Evolutionary conservation across 164 flowering plant genomes (phyloP).

Genomic region (Liriodendron chinense): DNA sequence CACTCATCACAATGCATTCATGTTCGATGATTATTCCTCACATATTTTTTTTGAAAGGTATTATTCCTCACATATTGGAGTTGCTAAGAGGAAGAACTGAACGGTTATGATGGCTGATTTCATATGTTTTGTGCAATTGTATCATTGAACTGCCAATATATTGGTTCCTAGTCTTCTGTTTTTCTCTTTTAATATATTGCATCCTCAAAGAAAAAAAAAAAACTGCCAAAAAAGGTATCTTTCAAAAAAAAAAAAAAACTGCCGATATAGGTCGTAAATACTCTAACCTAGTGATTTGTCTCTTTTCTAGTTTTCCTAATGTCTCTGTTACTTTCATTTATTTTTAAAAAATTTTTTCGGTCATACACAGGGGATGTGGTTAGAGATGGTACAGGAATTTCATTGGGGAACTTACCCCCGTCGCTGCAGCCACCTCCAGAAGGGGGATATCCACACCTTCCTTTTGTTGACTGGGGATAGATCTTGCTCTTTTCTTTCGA

Average conservation of each 20-base stretch:
- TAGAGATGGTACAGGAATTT: constrained; percentile 40
- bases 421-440: constrained; percentile 88
- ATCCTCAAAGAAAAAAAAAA: too few species aligned
- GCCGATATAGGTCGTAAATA: not conserved
- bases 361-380: constrained; percentile 38
- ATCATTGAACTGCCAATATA: too few species aligned
- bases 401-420: constrained; percentile 80
- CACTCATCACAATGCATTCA: too few species aligned
- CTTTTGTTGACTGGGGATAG: constrained; percentile 88
- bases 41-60: too few species aligned
- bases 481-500: not conserved
- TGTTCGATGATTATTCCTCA: too few species aligned
- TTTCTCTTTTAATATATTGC: too few species aligned
- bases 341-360: constrained; percentile 7
- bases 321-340: not conserved
- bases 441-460: constrained; percentile 76
- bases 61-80: too few species aligned
- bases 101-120: not conserved
- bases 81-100: not conserved
- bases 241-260: too few species aligned
- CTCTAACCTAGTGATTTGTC: not conserved
- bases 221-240: too few species aligned
- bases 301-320: not conserved
- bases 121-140: too few species aligned
- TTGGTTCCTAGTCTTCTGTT: too few species aligned